These are phyloP conservation scores for Sisymbrium irio DNA, from an alignment of 345 rosid genomes.

Conservation along the genomic window DNA sequence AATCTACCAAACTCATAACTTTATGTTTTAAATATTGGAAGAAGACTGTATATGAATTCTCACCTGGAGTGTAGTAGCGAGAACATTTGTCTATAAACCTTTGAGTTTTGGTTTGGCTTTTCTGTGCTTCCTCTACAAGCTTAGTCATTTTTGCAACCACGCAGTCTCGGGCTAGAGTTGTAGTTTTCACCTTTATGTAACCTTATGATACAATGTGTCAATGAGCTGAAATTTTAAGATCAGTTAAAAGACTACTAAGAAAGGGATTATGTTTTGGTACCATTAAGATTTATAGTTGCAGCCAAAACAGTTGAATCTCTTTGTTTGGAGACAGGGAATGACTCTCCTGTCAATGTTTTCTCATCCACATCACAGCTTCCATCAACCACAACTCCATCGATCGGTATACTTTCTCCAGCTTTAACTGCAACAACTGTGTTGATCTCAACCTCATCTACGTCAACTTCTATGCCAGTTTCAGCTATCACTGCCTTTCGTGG, in stretches of 20 bases:
- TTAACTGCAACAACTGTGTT: constrained; percentile 65
- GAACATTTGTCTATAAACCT: constrained; percentile 74
- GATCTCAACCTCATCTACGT: constrained; percentile 55
- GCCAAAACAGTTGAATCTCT: constrained; percentile 69
- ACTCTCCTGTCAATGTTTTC: constrained; percentile 85
- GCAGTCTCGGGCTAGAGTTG: constrained; percentile 74
- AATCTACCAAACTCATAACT: background rate
- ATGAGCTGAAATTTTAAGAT: background rate
- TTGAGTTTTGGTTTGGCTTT: constrained; percentile 66
- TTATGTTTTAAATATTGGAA: background rate
- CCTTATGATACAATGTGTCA: constrained; percentile 36
- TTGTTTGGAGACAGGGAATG: constrained; percentile 74
- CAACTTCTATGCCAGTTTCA: constrained; percentile 69
- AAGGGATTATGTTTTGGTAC: constrained; percentile 25
- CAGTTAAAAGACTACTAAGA: background rate
- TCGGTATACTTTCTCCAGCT: constrained; percentile 77
- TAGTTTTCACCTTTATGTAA: constrained; percentile 65
- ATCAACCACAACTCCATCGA: constrained; percentile 82
- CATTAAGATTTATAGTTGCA: constrained; percentile 81
- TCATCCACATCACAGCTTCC: constrained; percentile 88
- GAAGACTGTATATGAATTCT: constrained; percentile 14
- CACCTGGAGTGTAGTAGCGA: constrained; percentile 81
- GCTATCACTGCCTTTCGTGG: constrained; percentile 76
- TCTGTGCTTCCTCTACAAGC: constrained; percentile 94
- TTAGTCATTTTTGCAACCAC: constrained; percentile 81